phyloP scores from a whole-genome alignment of 2,329 filamentous ascomycete species.

The Trichoderma polysporum region DNA sequence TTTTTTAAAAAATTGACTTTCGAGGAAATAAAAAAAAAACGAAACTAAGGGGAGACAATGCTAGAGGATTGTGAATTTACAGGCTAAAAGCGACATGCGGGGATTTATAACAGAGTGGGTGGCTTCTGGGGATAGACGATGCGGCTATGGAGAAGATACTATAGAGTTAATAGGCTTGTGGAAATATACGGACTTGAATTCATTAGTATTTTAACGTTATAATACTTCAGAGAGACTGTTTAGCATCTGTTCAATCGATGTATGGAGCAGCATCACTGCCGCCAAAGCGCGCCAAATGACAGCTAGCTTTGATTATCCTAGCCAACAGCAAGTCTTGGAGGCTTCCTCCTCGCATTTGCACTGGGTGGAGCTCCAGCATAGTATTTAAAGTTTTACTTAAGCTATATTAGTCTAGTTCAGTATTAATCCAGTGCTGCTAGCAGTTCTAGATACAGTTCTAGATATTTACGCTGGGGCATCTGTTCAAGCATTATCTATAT shows the following conservation, averaged over 20 bases:
- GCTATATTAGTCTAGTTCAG: not conserved
- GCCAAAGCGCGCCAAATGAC: not conserved
- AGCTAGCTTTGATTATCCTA: no score
- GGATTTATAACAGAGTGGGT: not conserved
- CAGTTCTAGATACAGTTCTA: no score
- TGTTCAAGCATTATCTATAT: no score
- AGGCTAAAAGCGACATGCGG: not conserved
- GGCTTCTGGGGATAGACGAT: no score
- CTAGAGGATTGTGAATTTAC: not conserved
- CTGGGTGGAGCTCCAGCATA: not conserved
- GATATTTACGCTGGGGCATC: no score
- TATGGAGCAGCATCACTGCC: not conserved
- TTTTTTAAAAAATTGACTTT: no score
- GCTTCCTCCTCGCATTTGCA: not conserved
- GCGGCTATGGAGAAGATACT: not conserved
- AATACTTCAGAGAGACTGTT: not conserved
- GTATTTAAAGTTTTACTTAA: not conserved
- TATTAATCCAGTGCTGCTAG: no score
- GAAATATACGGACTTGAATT: not conserved
- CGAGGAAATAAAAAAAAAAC: not conserved
- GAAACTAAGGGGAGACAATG: not conserved
- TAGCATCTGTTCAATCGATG: not conserved
- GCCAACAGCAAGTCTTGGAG: no score
- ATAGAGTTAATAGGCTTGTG: not conserved
- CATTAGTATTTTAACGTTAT: not conserved